Conservation (phyloP, 73 alveolate genomes). For the Durusdinium trenchii region DNA sequence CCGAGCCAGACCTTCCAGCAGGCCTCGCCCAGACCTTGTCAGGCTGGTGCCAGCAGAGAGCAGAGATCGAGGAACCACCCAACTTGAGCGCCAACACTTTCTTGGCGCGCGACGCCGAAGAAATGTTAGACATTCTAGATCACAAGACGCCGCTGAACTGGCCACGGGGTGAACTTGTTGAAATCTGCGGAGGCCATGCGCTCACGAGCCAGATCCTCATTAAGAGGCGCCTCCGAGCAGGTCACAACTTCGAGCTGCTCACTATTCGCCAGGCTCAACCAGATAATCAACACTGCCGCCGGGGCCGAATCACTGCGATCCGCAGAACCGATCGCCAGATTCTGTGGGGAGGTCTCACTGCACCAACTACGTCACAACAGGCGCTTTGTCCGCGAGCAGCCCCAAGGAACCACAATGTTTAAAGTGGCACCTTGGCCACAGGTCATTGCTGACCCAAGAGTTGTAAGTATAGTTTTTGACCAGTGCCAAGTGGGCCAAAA, state of each 20-base stretch:
- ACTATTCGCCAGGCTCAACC: neutral
- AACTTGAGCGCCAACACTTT: neutral
- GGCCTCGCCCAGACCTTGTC: too few species aligned
- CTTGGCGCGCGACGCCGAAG: neutral
- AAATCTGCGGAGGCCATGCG: constrained; percentile 2
- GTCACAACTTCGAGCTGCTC: neutral
- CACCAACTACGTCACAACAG: neutral
- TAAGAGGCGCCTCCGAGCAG: neutral
- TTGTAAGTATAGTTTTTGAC: neutral
- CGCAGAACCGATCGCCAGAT: neutral
- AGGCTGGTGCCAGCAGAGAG: neutral
- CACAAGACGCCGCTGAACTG: neutral
- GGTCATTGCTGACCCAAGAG: neutral
- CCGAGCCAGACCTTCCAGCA: too few species aligned
- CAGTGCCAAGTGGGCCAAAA: neutral
- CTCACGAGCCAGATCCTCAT: neutral
- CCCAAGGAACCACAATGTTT: neutral
- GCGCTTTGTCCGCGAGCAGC: neutral
- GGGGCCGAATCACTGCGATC: neutral
- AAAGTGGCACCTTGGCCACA: constrained; percentile 4
- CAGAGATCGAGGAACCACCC: neutral
- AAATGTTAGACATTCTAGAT: neutral
- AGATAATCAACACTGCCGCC: neutral
- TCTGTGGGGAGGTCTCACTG: neutral
- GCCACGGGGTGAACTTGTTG: neutral